A percentile compares a stretch with the other conserved stretches of the same genome.
Evolutionary conservation across 1,284 basidiomycete genomes (phyloP).

Genomic region (Puccinia hordei): DNA sequence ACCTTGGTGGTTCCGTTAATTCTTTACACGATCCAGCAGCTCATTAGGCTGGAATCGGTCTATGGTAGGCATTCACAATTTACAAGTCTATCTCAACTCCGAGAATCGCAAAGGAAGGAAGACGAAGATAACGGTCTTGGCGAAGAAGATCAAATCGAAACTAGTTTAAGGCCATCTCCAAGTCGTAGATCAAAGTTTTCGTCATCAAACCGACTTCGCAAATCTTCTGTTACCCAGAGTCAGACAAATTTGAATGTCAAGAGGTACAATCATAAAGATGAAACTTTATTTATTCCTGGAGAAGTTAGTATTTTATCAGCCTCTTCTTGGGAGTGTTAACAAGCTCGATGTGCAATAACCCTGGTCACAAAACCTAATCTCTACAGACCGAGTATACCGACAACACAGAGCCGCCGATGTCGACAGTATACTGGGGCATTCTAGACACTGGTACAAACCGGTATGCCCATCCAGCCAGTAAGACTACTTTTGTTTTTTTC

Average conservation of each 20-base stretch:
- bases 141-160: neutral
- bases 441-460: slow-evolving; percentile 23
- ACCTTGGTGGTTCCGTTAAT: slow-evolving; percentile 40
- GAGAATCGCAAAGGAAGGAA: slow-evolving; percentile 32
- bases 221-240: slow-evolving; percentile 34
- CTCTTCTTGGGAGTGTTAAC: neutral
- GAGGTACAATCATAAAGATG: slow-evolving; percentile 18
- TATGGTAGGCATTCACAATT: slow-evolving; percentile 37
- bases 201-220: slow-evolving; percentile 3
- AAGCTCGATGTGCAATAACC: neutral
- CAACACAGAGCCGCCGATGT: slow-evolving; percentile 35
- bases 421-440: slow-evolving; percentile 32
- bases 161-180: neutral
- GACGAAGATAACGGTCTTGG: slow-evolving; percentile 7
- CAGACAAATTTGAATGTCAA: slow-evolving; percentile 39
- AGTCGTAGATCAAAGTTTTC: neutral
- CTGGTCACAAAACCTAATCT: neutral
- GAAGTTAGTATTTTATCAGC: slow-evolving; percentile 2
- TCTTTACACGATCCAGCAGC: slow-evolving; percentile 38
- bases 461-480: slow-evolving; percentile 38
- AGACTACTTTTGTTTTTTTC: neutral
- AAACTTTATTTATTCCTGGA: slow-evolving; percentile 29
- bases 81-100: slow-evolving; percentile 25
- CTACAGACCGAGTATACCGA: slow-evolving; percentile 36
- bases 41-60: slow-evolving; percentile 24